Conservation (phyloP, 2,329 filamentous ascomycete genomes). For the Septoria linicola region DNA sequence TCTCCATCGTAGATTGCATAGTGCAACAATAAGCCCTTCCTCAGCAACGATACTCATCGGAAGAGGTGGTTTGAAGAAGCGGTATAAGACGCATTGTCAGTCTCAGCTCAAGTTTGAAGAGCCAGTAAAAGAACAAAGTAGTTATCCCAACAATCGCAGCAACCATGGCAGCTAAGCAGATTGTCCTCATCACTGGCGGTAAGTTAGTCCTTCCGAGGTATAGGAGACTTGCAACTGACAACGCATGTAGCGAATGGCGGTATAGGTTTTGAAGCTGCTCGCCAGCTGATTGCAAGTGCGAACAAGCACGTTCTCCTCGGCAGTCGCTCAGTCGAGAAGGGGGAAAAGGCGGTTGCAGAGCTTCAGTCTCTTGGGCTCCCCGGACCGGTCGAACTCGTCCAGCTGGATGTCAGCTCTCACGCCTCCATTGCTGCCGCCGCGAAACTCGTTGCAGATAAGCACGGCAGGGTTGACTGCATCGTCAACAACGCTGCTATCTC, state of each 20-base stretch:
- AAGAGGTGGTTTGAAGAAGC: too few relatives aligned
- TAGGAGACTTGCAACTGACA: not conserved
- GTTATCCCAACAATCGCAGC: too few relatives aligned
- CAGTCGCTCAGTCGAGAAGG: conserved; percentile 42
- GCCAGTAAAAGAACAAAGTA: too few relatives aligned
- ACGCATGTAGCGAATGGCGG: conserved; percentile 42
- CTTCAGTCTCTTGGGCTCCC: conserved; percentile 26
- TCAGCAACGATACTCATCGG: too few relatives aligned
- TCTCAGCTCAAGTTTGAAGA: too few relatives aligned
- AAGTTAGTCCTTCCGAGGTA: conserved; percentile 9
- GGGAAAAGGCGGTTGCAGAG: conserved; percentile 36
- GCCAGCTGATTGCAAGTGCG: conserved; percentile 36
- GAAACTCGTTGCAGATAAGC: conserved; percentile 21
- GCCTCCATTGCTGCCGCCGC: conserved; percentile 29
- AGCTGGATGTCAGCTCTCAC: conserved; percentile 31
- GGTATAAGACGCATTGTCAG: too few relatives aligned
- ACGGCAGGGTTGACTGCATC: conserved; percentile 39
- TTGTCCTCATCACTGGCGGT: conserved; percentile 43
- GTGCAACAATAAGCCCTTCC: too few relatives aligned
- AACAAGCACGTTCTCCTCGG: conserved; percentile 42
- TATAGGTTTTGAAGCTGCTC: conserved; percentile 48
- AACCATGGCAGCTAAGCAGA: conserved; percentile 2
- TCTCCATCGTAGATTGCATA: too few relatives aligned
- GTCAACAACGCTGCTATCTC: conserved; percentile 43
- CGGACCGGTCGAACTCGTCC: conserved; percentile 27